A percentile compares a stretch with the other conserved stretches of the same genome.
Conservation (phyloP, 169 alveolate genomes). For the Fabrea salina region DNA sequence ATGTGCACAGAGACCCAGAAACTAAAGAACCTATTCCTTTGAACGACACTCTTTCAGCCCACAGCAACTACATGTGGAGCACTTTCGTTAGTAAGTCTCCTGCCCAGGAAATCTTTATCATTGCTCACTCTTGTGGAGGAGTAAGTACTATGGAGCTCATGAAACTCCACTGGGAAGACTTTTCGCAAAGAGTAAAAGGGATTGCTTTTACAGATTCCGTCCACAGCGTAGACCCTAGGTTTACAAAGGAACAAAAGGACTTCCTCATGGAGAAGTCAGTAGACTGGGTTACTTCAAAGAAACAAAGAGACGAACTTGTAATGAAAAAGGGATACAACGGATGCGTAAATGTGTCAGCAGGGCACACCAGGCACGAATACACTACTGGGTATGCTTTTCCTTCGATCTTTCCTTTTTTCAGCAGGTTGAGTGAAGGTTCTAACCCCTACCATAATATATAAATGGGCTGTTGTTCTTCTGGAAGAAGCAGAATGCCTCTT, state of each 20-base stretch:
- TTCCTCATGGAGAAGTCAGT: conserved; percentile 37
- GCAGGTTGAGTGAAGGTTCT: not conserved
- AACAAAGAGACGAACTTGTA: conserved; percentile 38
- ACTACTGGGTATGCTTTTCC: conserved; percentile 64
- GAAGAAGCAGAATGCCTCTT: too few species aligned
- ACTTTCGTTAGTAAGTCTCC: conserved; percentile 43
- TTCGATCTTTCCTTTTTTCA: conserved; percentile 40
- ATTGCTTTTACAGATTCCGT: conserved; percentile 60
- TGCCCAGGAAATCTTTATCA: conserved; percentile 56
- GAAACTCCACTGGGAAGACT: conserved; percentile 4
- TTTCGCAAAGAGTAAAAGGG: conserved; percentile 39
- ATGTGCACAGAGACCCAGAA: conserved; percentile 37
- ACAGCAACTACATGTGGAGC: conserved; percentile 32
- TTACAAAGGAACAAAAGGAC: conserved; percentile 23
- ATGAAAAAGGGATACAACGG: conserved; percentile 12
- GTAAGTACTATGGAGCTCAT: conserved; percentile 35
- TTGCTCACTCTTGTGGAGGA: conserved; percentile 82
- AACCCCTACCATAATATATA: too few species aligned
- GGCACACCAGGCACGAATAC: conserved; percentile 66
- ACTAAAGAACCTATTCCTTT: not conserved
- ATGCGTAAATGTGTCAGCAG: conserved; percentile 55
- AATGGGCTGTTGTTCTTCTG: too few species aligned
- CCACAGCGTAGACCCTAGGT: conserved; percentile 21
- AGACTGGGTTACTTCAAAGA: conserved; percentile 48
- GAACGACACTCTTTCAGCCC: not conserved